Evolutionary conservation across 148 eudicot genomes (phyloP).

Genomic region (Nyssa sinensis): DNA sequence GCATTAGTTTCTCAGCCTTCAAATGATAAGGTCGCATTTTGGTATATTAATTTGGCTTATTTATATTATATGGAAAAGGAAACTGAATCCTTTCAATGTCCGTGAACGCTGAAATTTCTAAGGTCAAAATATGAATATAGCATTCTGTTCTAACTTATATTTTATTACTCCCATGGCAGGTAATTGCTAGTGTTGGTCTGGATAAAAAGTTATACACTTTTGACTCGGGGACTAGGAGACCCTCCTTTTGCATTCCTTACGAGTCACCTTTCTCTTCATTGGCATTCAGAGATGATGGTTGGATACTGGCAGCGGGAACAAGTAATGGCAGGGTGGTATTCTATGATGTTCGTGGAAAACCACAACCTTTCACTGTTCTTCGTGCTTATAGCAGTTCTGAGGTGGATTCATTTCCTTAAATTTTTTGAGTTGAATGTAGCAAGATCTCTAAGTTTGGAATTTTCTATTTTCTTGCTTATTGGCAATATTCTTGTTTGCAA

Average conservation of each 20-base stretch:
- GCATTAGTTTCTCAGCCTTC: conserved; percentile 87
- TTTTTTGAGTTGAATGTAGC: not conserved
- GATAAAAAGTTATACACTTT: conserved; percentile 91
- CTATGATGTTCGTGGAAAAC: conserved; percentile 93
- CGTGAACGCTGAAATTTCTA: not conserved
- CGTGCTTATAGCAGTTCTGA: conserved; percentile 88
- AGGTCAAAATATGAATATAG: not conserved
- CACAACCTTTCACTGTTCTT: conserved; percentile 85
- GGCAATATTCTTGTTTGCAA: not conserved
- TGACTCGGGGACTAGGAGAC: conserved; percentile 67
- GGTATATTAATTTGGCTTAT: not conserved
- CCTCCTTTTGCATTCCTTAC: conserved; percentile 62
- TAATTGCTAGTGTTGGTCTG: conserved; percentile 86
- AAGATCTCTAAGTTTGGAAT: too few relatives aligned
- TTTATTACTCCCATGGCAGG: conserved; percentile 41
- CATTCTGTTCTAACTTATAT: not conserved
- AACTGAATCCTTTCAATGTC: not conserved
- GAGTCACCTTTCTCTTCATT: conserved; percentile 93
- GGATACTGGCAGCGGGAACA: conserved; percentile 91
- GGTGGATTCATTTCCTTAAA: conserved; percentile 38
- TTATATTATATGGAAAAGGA: conserved; percentile 14
- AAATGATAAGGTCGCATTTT: conserved; percentile 75
- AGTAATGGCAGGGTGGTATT: conserved; percentile 82
- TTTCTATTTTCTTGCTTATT: not conserved
- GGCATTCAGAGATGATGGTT: conserved; percentile 88